These are phyloP conservation scores for Geosmithia putterillii DNA, from an alignment of 2,329 filamentous ascomycete species.

Conservation along the genomic window DNA sequence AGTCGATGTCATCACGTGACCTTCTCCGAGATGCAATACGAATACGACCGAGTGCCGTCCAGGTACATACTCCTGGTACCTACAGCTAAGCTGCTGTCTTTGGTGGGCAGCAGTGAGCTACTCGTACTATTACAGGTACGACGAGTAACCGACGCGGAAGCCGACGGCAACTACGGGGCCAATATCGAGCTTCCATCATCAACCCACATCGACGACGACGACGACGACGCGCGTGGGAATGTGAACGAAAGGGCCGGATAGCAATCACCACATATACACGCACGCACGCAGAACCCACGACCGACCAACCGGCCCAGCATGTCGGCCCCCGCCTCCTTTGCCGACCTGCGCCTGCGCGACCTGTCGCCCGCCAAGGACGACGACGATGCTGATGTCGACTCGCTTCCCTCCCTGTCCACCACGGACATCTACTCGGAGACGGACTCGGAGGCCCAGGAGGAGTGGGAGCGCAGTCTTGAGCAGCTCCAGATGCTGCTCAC, in stretches of 20 bases:
- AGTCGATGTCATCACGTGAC: too few relatives aligned
- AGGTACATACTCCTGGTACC: too few relatives aligned
- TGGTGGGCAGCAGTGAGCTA: too few relatives aligned
- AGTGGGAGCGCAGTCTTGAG: slow-evolving; percentile 91
- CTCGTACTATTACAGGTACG: background rate
- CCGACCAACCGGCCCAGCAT: too few relatives aligned
- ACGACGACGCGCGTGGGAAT: background rate
- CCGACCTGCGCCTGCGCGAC: slow-evolving; percentile 35
- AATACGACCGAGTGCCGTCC: too few relatives aligned
- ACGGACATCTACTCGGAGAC: slow-evolving; percentile 45
- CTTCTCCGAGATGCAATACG: too few relatives aligned
- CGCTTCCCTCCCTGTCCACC: slow-evolving; percentile 49
- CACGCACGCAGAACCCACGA: background rate
- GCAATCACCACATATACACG: background rate
- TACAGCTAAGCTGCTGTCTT: too few relatives aligned
- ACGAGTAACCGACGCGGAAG: background rate
- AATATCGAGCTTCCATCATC: background rate
- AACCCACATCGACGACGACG: background rate
- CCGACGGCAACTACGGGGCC: background rate
- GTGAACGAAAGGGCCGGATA: background rate
- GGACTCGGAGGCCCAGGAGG: slow-evolving; percentile 76
- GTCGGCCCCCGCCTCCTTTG: slow-evolving; percentile 15
- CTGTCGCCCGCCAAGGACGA: slow-evolving; percentile 32
- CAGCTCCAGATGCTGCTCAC: slow-evolving; percentile 87
- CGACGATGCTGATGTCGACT: slow-evolving; percentile 45